Evolutionary conservation across 2,329 filamentous ascomycete genomes (phyloP).

Genomic region (Penicillium rolfsii): DNA sequence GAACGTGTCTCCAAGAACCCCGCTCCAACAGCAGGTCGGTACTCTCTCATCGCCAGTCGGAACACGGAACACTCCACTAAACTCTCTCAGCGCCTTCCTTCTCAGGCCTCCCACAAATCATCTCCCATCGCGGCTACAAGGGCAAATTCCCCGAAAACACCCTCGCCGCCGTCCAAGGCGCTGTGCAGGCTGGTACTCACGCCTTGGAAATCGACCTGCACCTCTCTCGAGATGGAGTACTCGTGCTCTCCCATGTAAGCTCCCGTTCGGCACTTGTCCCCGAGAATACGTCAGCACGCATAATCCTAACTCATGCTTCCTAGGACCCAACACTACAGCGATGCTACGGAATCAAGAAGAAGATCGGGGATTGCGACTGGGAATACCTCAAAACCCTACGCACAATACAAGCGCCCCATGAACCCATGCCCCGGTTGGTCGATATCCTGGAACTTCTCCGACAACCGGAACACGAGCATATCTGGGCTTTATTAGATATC

Average conservation of each 20-base stretch:
- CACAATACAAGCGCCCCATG: constrained; percentile 68
- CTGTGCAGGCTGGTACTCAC: constrained; percentile 73
- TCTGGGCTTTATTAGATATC: constrained; percentile 87
- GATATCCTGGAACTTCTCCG: constrained; percentile 76
- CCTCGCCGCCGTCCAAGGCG: constrained; percentile 74
- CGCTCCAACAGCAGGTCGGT: constrained; percentile 13
- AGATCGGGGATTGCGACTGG: constrained; percentile 77
- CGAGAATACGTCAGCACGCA: neutral
- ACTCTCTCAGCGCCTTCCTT: constrained; percentile 20
- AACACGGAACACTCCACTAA: neutral
- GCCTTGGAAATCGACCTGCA: constrained; percentile 90
- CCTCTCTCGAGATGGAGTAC: constrained; percentile 77
- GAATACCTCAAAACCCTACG: constrained; percentile 68
- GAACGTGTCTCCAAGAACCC: neutral
- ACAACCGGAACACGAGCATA: constrained; percentile 63
- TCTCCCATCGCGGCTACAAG: constrained; percentile 59
- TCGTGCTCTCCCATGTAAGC: constrained; percentile 79
- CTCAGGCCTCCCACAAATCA: constrained; percentile 38
- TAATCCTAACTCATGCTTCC: constrained; percentile 8
- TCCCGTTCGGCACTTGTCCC: neutral
- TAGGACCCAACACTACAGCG: constrained; percentile 76
- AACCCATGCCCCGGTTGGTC: constrained; percentile 71
- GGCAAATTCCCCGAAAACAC: constrained; percentile 82
- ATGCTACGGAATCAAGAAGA: constrained; percentile 76
- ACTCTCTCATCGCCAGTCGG: neutral